Base-by-base conservation (phyloP, 2,329 filamentous ascomycete species). In the Penicillium brevicompactum region DNA sequence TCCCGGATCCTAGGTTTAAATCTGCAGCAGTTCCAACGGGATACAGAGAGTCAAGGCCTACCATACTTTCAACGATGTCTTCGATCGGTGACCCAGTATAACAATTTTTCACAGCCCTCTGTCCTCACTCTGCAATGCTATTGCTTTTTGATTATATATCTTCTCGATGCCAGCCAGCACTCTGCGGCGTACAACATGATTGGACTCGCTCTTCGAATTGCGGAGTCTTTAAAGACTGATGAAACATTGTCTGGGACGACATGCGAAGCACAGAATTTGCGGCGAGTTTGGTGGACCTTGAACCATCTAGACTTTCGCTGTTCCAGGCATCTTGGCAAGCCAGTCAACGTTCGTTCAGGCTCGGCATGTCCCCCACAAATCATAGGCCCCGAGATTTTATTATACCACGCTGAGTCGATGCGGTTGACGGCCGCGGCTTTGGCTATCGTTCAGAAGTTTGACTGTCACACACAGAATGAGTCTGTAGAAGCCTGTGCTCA, bases 141-240 rank as follows among this genome's bases (percentile, higher is more conserved):
- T 37, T 62, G 60, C 44, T 53, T 63, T 30, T 56, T 67, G 53
- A 51, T 57, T 1, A 40, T 63, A 14, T 67, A 62, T 43, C 55
- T 67, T 8, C 55, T 67, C 4, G 57, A 64, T 44, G 47, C 53
- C 1, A 57, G 57, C 1, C 56, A 65, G 27, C 55, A 62, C 14
- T 55, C 58, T 27, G 58, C 64, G 5, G 63, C 63, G 8, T 64
- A 67, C 45, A 66, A 64, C 38, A 56, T 67, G 44, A 58, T 64
- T 3, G 63, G 64, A 1, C 46, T 66, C 4, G 62, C 54, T 14
- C 49, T 66, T 9, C 58, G 64, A 10, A 62, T 62, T 22, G 57
- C 61, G n/a, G 60, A 61, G 42, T 63, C 60, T 0, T 49, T 62
- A 10, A 52, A 63, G 21, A 50, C 46, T 21, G 53, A 62, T 42